Percentiles rank a stretch among this genome's conserved stretches.
Evolutionary conservation across 305 asterid species (phyloP).

Genomic region (Fraxinus floribunda): DNA sequence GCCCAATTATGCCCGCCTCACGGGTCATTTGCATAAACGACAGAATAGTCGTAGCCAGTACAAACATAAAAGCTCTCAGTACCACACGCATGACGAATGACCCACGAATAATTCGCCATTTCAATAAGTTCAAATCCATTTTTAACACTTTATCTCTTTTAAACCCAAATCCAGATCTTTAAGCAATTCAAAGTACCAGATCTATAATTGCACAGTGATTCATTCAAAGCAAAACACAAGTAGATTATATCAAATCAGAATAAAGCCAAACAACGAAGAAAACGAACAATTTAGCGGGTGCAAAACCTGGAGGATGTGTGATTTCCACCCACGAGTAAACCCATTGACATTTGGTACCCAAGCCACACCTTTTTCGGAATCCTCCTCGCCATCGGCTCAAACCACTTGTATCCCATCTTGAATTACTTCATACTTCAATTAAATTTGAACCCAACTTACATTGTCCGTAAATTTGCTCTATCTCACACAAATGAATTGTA

Average conservation of each 20-base stretch:
- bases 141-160: slow-evolving; percentile 9
- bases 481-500: neutral
- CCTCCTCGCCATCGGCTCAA: slow-evolving; percentile 50
- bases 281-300: slow-evolving; percentile 60
- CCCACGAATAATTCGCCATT: slow-evolving; percentile 54
- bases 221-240: slow-evolving; percentile 27
- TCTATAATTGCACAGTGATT: slow-evolving; percentile 30
- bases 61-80: slow-evolving; percentile 58
- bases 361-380: slow-evolving; percentile 62
- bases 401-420: slow-evolving; percentile 41
- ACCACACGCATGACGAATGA: slow-evolving; percentile 51
- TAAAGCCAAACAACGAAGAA: slow-evolving; percentile 22
- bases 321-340: slow-evolving; percentile 95
- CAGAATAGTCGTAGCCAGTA: slow-evolving; percentile 48
- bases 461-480: neutral
- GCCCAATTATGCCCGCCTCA: slow-evolving; percentile 43
- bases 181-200: slow-evolving; percentile 26
- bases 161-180: slow-evolving; percentile 24
- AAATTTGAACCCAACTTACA: neutral
- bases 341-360: slow-evolving; percentile 69
- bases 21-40: slow-evolving; percentile 50
- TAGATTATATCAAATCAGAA: slow-evolving; percentile 20
- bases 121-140: slow-evolving; percentile 54
- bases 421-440: slow-evolving; percentile 21
- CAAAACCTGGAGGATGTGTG: slow-evolving; percentile 99